Percentiles rank a stretch among this genome's conserved stretches.
Conservation (phyloP, 169 alveolate species). For the Cryptosporidium bovis region DNA sequence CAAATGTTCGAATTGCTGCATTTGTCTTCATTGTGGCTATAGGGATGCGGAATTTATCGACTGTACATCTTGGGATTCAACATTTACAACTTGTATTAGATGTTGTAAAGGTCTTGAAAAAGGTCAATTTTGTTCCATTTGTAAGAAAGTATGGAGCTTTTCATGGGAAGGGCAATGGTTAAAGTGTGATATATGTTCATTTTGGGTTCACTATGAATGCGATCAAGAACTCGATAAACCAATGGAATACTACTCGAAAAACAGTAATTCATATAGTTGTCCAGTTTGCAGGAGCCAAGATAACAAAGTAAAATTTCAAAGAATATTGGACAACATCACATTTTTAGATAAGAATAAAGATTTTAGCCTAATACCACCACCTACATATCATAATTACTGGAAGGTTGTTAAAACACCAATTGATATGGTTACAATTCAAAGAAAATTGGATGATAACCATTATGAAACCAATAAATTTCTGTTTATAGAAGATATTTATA, state of each 20-base stretch:
- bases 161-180: conserved; percentile 75
- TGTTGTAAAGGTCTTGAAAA: conserved; percentile 64
- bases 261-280: conserved; percentile 16
- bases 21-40: conserved; percentile 66
- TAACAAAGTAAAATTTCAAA: conserved; percentile 18
- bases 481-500: conserved; percentile 54
- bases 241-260: conserved; percentile 34
- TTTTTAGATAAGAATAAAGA: conserved; percentile 62
- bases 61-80: conserved; percentile 64
- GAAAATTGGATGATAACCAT: conserved; percentile 8
- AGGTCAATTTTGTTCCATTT: conserved; percentile 66
- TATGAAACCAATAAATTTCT: conserved; percentile 16
- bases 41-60: conserved; percentile 62
- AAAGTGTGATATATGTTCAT: conserved; percentile 55
- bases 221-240: conserved; percentile 34
- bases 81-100: conserved; percentile 43
- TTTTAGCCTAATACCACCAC: conserved; percentile 40
- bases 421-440: conserved; percentile 40
- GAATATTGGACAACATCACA: conserved; percentile 38
- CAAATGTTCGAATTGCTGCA: conserved; percentile 58
- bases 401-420: conserved; percentile 63
- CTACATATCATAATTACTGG: conserved; percentile 72
- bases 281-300: conserved; percentile 71
- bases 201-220: conserved; percentile 65
- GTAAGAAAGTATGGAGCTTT: conserved; percentile 65